Evolutionary conservation across 2,329 filamentous ascomycete species (phyloP).

Genomic region (Fusarium nodosum): DNA sequence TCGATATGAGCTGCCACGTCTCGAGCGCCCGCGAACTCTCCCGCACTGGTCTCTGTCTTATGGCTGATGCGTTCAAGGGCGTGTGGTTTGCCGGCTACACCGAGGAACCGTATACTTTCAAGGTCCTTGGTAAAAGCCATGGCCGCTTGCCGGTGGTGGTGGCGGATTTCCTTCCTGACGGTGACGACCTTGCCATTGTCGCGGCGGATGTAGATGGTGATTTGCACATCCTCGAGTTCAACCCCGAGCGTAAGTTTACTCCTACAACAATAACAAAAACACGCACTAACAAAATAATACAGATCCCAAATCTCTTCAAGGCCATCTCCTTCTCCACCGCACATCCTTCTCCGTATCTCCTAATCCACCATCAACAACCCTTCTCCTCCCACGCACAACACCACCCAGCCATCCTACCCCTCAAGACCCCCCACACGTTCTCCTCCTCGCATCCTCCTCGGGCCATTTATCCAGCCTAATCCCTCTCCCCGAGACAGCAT

Average conservation of each 20-base stretch:
- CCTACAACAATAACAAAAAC: not conserved
- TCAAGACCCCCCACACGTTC: slow-evolving; percentile 55
- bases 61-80: slow-evolving; percentile 92
- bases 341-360: slow-evolving; percentile 88
- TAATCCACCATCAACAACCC: slow-evolving; percentile 80
- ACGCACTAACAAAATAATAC: slow-evolving; percentile 44
- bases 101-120: slow-evolving; percentile 96
- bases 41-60: slow-evolving; percentile 85
- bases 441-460: slow-evolving; percentile 80
- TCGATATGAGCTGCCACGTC: slow-evolving; percentile 97
- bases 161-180: slow-evolving; percentile 90
- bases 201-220: slow-evolving; percentile 88
- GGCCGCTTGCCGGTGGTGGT: slow-evolving; percentile 82
- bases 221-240: slow-evolving; percentile 90
- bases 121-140: slow-evolving; percentile 88
- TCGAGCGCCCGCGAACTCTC: slow-evolving; percentile 86
- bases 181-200: slow-evolving; percentile 84
- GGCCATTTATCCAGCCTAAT: slow-evolving; percentile 84
- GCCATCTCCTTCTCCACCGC: slow-evolving; percentile 86
- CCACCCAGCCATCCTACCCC: slow-evolving; percentile 56
- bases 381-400: slow-evolving; percentile 78
- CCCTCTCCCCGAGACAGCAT: slow-evolving; percentile 81
- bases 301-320: slow-evolving; percentile 95
- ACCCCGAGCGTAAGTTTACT: slow-evolving; percentile 83
- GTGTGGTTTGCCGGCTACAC: slow-evolving; percentile 97